phyloP scores from a whole-genome alignment of 331 rosid genomes.

The Malus hybrid region DNA sequence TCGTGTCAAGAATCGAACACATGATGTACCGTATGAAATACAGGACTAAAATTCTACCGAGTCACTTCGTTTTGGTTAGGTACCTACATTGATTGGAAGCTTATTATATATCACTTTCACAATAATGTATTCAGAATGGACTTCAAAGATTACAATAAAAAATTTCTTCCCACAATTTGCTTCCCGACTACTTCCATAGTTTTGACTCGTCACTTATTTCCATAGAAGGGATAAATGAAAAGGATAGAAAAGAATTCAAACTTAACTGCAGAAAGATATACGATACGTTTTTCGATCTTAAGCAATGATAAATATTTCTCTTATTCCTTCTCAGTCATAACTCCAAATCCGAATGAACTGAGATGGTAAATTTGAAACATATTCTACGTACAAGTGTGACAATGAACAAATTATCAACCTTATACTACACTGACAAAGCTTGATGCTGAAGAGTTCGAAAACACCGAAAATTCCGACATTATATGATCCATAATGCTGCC shows the following conservation, averaged over 20 bases:
- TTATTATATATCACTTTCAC: background rate
- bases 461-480: slow-evolving; percentile 36
- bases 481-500: slow-evolving; percentile 71
- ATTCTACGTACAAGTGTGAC: background rate
- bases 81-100: background rate
- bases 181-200: background rate
- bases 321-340: background rate
- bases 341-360: background rate
- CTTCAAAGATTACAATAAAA: background rate
- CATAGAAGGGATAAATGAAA: background rate
- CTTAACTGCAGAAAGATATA: background rate
- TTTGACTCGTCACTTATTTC: background rate
- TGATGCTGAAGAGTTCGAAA: slow-evolving; percentile 37
- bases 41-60: background rate
- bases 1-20: background rate
- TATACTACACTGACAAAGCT: slow-evolving; percentile 21
- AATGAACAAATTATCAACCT: background rate
- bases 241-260: background rate
- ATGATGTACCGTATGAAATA: background rate
- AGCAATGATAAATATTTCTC: background rate
- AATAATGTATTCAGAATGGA: background rate
- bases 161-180: background rate
- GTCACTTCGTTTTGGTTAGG: background rate
- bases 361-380: background rate
- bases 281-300: background rate